Base-by-base conservation (phyloP, 75 land plant species). In the Ceratopteris richardii region DNA sequence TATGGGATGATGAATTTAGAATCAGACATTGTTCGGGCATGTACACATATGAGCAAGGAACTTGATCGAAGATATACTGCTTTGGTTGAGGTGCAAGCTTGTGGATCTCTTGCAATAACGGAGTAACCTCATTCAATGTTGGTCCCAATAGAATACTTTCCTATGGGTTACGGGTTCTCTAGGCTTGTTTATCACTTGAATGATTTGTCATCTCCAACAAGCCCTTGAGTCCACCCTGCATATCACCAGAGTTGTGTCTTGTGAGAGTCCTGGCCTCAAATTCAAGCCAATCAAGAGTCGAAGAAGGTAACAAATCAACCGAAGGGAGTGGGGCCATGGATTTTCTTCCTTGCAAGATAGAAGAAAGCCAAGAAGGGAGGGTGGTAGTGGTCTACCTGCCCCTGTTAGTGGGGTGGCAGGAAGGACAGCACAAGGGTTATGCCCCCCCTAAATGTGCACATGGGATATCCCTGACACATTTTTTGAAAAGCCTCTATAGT, bases 221-320 rank as follows among this genome's bases (percentile, higher is more conserved):
- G 87, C 46, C 86, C 91, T 0, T 86, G 36, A 90, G 90, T 36
- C 83, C 89, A 4, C 82, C 87, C 1, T 83, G 91, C 58, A 80
- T 85, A 37, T 77, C 94, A 7, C 79, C 90, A 0, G 95, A 89
- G 63, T 71, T 89, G 3, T 90, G 14, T 90, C 96, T 25, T 87
- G 90, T 2, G 90, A 90, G 78, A 90, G 90, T 52, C 73, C 86
- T 64, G 96, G 96, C 1, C 57, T 90, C 51, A 90, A 90, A 65
- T 65, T 90, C 17, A 90, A 86, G 65, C 96, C 96, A 7, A 90
- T 90, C 51, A 90, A 86, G 67, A 90, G 90, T 10, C 71, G 90
- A 0, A 69, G 72, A 9, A 33, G 9, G 3, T 3, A 4, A 33
- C 7, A 33, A 3, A 33, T 4, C 9, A 33, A 33, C 9, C 9